Evolutionary conservation across 176 grass and related monocot genomes (phyloP), one percentile per base, ranked within the genome.

Genomic region (Hsuehochloa calcarea): DNA sequence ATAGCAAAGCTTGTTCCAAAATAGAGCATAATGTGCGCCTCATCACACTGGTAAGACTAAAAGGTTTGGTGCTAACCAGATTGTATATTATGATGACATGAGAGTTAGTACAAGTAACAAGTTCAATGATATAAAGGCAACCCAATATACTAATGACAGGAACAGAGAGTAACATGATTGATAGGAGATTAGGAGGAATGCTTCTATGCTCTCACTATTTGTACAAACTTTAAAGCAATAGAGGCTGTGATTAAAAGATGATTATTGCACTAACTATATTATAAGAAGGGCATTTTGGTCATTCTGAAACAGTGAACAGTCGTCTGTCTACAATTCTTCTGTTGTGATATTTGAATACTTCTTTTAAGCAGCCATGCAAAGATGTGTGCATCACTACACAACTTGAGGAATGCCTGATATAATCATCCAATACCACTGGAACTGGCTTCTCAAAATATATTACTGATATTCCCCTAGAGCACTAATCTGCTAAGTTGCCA

Each of bases 1-100:
- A 78, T 64, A 78, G 52, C 43, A 70, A 70, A 23, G n/a, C 41
- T 70, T 88, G 59, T 87, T 88, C 61, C 9, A 66, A 46, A 55
- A 60, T 63, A 79, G 56, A 84, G 25, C 54, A 45, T 87, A 31
- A 6, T 41, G 34, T 51, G 54, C 3, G 0, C 9, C 72, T 43
- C 45, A n/a, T 70, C 52, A 26, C n/a, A 22, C 38, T 58, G 26
- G 23, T 78, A 54, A 35, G 50, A 75, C 43, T 26, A 52, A 62
- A 72, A 8, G 44, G 73, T 12, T 10, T 40, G n/a, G 11, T 72
- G 45, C 43, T 64, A 63, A 81, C 4, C 31, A 39, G 8, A 23
- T 16, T 46, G 10, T 50, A 17, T 20, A 49, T 23, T 56, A 38
- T 75, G 31, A 16, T 1, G 34, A 17, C 1, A 13, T 41, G 11